A percentile compares a stretch with the other conserved stretches of the same genome.
phyloP scores from a whole-genome alignment of 768 basidiomycete species.

The Baorangia bicolor region DNA sequence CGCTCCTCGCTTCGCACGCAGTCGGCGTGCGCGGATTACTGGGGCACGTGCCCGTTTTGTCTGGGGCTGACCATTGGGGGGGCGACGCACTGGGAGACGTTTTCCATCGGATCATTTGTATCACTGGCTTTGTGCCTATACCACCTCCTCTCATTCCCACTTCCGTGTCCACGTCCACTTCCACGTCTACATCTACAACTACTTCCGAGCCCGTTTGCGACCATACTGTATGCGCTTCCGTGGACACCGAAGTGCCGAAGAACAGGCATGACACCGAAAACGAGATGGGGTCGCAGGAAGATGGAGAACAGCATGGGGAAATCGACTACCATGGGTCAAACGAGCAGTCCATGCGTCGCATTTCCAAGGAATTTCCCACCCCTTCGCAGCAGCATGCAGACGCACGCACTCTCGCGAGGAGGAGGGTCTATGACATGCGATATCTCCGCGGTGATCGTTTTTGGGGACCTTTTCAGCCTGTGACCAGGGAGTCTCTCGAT shows the following conservation, averaged over 20 bases:
- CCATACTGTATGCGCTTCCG: not conserved
- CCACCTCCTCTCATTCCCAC: conserved; percentile 12
- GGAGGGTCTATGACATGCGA: conserved; percentile 33
- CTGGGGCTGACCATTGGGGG: conserved; percentile 22
- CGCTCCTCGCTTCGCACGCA: conserved; percentile 17
- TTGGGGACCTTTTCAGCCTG: conserved; percentile 29
- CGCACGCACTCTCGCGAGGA: conserved; percentile 27
- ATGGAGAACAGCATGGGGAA: not conserved
- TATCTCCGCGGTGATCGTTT: conserved; percentile 28
- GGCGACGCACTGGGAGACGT: conserved; percentile 34
- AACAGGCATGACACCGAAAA: not conserved
- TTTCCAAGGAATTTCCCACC: conserved; percentile 6
- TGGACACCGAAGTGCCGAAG: not conserved
- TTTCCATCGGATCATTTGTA: conserved; percentile 44
- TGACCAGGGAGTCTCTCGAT: conserved; percentile 9
- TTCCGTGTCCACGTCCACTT: not conserved
- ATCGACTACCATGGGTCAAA: not conserved
- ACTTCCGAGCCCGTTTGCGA: not conserved
- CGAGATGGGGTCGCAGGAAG: not conserved
- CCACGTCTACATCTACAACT: not conserved
- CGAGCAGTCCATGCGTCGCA: not conserved
- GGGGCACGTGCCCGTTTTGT: conserved; percentile 11
- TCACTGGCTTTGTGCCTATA: conserved; percentile 42
- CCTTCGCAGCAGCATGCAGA: conserved; percentile 18
- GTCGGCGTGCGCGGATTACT: conserved; percentile 24